Evolutionary conservation across 2,329 filamentous ascomycete species (phyloP).

Genomic region (Clonostachys byssicola): DNA sequence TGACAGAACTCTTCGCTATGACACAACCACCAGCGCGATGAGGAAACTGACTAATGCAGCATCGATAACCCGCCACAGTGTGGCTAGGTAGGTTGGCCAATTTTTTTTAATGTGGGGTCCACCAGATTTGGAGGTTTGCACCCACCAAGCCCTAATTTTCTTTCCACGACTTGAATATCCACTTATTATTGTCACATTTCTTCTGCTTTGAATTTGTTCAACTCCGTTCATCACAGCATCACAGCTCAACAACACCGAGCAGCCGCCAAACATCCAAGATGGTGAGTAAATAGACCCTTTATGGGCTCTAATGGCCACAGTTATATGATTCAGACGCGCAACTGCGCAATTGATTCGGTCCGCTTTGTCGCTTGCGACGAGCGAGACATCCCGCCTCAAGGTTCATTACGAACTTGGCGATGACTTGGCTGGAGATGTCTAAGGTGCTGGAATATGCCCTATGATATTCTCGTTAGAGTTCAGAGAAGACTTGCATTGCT

Average conservation of each 20-base stretch:
- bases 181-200: constrained; percentile 11
- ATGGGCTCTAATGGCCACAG: constrained; percentile 32
- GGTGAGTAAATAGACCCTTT: constrained; percentile 28
- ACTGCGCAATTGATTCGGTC: constrained; percentile 21
- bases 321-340: constrained; percentile 24
- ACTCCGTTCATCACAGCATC: constrained; percentile 13
- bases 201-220: constrained; percentile 10
- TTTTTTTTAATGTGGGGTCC: constrained; percentile 7
- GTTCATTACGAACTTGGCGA: constrained; percentile 33
- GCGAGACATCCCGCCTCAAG: constrained; percentile 25
- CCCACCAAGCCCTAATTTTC: constrained; percentile 30
- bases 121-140: too few relatives aligned
- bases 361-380: constrained; percentile 20
- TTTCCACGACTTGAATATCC: constrained; percentile 20
- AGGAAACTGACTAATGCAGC: neutral
- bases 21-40: neutral
- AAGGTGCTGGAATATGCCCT: constrained; percentile 48
- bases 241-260: constrained; percentile 9
- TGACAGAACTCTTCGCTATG: neutral
- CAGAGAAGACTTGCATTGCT: constrained; percentile 76
- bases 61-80: constrained; percentile 4
- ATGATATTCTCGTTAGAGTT: constrained; percentile 80
- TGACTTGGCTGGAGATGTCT: constrained; percentile 62
- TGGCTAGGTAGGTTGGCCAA: constrained; percentile 1
- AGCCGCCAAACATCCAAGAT: constrained; percentile 32